A percentile compares a stretch with the other conserved stretches of the same genome.
These are phyloP conservation scores for Sporothrix globosa DNA, from an alignment of 2,329 filamentous ascomycete species.

Conservation along the genomic window DNA sequence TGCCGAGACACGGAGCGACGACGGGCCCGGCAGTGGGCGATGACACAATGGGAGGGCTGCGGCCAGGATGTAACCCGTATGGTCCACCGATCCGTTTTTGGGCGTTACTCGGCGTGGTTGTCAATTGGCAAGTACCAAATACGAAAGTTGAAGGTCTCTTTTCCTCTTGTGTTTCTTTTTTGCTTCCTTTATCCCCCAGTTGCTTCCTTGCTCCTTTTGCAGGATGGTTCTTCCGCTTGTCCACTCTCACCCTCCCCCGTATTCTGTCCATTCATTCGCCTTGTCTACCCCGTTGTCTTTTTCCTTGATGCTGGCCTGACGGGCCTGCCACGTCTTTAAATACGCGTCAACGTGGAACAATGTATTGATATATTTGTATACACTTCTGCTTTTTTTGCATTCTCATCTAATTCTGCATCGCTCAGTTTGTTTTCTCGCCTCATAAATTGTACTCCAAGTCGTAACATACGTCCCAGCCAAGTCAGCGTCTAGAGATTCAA, in stretches of 20 bases:
- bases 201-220: not conserved
- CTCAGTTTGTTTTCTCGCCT: not conserved
- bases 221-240: not conserved
- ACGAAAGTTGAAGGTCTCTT: not conserved
- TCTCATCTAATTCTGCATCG: not conserved
- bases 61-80: not conserved
- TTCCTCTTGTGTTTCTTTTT: not conserved
- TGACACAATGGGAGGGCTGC: not conserved
- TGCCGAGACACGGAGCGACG: slow-evolving; percentile 17
- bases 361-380: not conserved
- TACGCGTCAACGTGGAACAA: not conserved
- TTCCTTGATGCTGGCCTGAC: not conserved
- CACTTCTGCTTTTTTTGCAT: not conserved
- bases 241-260: not conserved
- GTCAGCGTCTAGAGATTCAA: not conserved
- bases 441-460: not conserved
- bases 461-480: not conserved
- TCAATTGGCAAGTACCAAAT: slow-evolving; percentile 1
- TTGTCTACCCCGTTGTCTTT: not conserved
- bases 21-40: not conserved
- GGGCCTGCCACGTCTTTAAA: not conserved
- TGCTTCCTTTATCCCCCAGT: too few relatives aligned
- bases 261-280: not conserved
- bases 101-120: not conserved
- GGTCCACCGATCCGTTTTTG: not conserved